A percentile compares a stretch with the other conserved stretches of the same genome.
These are phyloP conservation scores for Pleurotus djamor DNA, from an alignment of 768 basidiomycete genomes.

Conservation along the genomic window DNA sequence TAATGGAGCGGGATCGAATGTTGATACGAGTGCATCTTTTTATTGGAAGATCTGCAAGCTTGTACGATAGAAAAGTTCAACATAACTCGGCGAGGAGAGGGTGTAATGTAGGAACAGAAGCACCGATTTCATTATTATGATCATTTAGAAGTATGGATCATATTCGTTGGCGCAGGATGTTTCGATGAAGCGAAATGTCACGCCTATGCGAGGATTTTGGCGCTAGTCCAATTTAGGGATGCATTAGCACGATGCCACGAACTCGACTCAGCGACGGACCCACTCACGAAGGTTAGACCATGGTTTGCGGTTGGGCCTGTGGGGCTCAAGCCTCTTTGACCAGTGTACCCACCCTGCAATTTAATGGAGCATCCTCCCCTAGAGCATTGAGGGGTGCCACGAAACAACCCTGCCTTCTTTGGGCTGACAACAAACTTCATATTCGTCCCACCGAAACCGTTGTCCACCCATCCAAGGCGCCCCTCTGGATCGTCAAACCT, in stretches of 20 bases:
- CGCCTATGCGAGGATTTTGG: neutral
- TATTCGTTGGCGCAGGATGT: neutral
- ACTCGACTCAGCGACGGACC: neutral
- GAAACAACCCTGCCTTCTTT: neutral
- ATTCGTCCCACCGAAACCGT: neutral
- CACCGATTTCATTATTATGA: neutral
- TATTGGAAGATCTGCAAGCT: neutral
- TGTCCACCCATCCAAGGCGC: neutral
- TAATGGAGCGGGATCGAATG: too few species aligned
- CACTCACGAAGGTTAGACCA: slow-evolving; percentile 4
- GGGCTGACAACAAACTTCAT: neutral
- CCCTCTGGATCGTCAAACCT: neutral
- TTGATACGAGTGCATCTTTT: too few species aligned
- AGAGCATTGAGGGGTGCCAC: neutral
- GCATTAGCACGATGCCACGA: neutral
- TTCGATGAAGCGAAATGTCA: neutral
- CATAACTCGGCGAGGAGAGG: neutral
- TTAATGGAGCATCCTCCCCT: neutral
- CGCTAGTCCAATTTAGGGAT: slow-evolving; percentile 3
- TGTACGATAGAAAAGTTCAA: neutral
- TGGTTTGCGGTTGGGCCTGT: neutral
- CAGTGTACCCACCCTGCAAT: neutral
- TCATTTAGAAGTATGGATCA: neutral
- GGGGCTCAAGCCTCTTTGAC: neutral
- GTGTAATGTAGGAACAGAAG: neutral